A percentile compares a stretch with the other conserved stretches of the same genome.
phyloP scores from a whole-genome alignment of 2,329 filamentous ascomycete species.

The Didymella pomorum region DNA sequence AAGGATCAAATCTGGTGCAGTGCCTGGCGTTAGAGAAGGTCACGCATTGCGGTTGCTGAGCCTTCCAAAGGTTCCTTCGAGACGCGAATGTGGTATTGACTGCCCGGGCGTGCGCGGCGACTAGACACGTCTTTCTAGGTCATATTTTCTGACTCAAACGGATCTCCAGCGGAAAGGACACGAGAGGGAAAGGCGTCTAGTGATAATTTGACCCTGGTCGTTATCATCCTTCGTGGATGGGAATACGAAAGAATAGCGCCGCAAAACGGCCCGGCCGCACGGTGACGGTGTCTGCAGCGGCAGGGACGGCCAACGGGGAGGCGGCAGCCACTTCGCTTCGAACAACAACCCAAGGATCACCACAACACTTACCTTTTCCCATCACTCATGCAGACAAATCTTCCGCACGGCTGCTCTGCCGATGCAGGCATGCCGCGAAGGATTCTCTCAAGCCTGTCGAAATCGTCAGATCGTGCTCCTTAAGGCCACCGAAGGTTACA shows the following conservation, averaged over 20 bases:
- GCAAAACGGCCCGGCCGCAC: constrained; percentile 4
- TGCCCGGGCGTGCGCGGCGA: not conserved
- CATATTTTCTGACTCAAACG: constrained; percentile 3
- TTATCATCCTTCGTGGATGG: constrained; percentile 12
- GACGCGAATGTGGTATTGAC: not conserved
- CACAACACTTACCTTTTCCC: constrained; percentile 9
- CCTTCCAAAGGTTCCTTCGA: not conserved
- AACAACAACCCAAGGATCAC: constrained; percentile 9
- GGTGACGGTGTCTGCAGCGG: constrained; percentile 3
- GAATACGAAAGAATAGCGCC: not conserved
- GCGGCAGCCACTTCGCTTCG: constrained; percentile 3
- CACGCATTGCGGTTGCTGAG: not conserved
- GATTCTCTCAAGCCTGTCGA: constrained; percentile 1
- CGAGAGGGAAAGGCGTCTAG: constrained; percentile 7
- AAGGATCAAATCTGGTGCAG: not conserved
- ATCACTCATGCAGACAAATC: constrained; percentile 1
- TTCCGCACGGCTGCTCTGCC: constrained; percentile 9
- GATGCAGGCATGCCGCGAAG: constrained; percentile 3
- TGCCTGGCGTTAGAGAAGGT: not conserved
- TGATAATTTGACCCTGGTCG: not conserved
- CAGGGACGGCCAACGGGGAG: constrained; percentile 7
- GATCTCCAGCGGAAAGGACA: not conserved
- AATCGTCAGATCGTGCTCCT: constrained; percentile 12
- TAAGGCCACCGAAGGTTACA: constrained; percentile 7
- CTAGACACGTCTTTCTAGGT: not conserved